These are phyloP conservation scores for Candida pseudoviswanathii DNA, from an alignment of 1,139 yeast species.

Conservation along the genomic window DNA sequence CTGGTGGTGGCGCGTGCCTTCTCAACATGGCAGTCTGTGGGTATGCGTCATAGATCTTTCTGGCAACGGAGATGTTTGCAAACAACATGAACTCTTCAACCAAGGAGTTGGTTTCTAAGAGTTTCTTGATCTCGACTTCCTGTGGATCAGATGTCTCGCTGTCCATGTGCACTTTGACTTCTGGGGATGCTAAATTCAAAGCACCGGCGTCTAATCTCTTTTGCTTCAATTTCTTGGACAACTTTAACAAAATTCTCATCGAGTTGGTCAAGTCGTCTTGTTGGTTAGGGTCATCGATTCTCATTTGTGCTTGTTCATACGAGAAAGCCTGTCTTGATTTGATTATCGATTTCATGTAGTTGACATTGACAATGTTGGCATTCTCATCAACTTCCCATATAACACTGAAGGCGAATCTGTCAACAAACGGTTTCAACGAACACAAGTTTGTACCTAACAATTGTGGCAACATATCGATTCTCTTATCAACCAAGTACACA, in stretches of 20 bases:
- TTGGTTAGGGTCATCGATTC: slow-evolving; percentile 81
- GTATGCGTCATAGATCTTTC: slow-evolving; percentile 85
- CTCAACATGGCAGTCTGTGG: slow-evolving; percentile 98
- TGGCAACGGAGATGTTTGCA: slow-evolving; percentile 95
- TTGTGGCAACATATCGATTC: slow-evolving; percentile 98
- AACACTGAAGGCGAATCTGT: slow-evolving; percentile 93
- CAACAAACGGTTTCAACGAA: slow-evolving; percentile 93
- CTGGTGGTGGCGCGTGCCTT: slow-evolving; percentile 96
- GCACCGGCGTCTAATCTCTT: slow-evolving; percentile 95
- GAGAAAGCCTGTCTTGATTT: slow-evolving; percentile 93
- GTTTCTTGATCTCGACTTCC: slow-evolving; percentile 88
- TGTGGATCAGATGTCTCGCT: slow-evolving; percentile 97
- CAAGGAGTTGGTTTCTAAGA: slow-evolving; percentile 87
- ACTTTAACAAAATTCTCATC: slow-evolving; percentile 75
- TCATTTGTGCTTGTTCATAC: slow-evolving; percentile 87
- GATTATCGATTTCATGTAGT: slow-evolving; percentile 86
- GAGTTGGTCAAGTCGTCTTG: slow-evolving; percentile 86
- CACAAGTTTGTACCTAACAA: slow-evolving; percentile 93
- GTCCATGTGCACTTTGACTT: slow-evolving; percentile 95
- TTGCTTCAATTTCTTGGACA: slow-evolving; percentile 84
- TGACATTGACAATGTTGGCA: slow-evolving; percentile 82
- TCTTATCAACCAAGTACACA: slow-evolving; percentile 95
- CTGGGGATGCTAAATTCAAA: slow-evolving; percentile 94
- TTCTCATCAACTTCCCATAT: slow-evolving; percentile 90
- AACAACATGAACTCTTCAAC: slow-evolving; percentile 98